Percentiles rank a stretch among this genome's conserved stretches.
Conservation (phyloP, 2,329 filamentous ascomycete genomes). For the Nigrospora sphaerica region DNA sequence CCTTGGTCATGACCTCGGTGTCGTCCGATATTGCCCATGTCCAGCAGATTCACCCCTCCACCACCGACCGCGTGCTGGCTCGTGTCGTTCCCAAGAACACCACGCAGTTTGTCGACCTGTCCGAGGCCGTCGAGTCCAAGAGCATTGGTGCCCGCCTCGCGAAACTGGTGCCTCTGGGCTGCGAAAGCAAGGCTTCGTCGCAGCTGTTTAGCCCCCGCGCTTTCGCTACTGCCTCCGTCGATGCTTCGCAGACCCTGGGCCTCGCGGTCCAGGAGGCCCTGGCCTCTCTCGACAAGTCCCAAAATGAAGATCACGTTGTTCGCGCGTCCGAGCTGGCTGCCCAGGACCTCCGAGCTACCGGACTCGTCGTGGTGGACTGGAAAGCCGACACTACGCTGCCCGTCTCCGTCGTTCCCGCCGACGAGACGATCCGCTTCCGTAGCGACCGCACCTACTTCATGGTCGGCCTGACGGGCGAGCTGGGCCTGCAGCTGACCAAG, state of each 20-base stretch:
- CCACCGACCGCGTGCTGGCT: not conserved
- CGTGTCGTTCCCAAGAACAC: not conserved
- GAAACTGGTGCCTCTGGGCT: not conserved
- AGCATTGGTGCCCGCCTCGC: not conserved
- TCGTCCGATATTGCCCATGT: not conserved
- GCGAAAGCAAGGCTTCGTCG: not conserved
- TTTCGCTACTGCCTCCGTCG: not conserved
- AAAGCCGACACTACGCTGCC: not conserved
- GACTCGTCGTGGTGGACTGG: slow-evolving; percentile 2
- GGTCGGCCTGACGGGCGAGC: slow-evolving; percentile 21
- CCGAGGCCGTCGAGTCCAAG: not conserved
- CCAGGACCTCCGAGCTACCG: not conserved
- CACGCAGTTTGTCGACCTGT: not conserved
- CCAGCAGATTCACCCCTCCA: not conserved
- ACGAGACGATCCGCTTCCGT: slow-evolving; percentile 8
- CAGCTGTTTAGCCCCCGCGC: not conserved
- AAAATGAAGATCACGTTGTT: not conserved
- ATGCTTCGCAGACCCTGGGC: not conserved
- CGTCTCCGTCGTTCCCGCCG: slow-evolving; percentile 2
- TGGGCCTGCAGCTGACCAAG: slow-evolving; percentile 28
- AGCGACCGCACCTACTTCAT: slow-evolving; percentile 24
- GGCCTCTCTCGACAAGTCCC: not conserved
- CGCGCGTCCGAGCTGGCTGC: not conserved
- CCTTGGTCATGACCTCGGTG: not conserved
- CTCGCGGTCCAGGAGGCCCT: not conserved